Evolutionary conservation across 2,329 filamentous ascomycete species (phyloP).

Genomic region (Aspergillus felis): DNA sequence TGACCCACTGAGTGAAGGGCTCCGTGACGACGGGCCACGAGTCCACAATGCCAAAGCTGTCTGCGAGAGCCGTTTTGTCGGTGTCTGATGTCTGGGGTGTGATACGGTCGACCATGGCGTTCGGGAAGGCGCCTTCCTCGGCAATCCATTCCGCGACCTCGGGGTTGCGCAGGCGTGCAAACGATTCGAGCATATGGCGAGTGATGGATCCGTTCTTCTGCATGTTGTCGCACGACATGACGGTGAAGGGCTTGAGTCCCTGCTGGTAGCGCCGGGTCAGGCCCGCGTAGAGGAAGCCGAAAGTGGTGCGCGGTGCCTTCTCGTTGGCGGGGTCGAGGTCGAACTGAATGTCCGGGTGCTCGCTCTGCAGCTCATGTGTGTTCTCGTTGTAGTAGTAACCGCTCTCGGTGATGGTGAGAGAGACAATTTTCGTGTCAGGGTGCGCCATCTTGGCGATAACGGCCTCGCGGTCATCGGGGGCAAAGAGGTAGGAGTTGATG

Average conservation of each 20-base stretch:
- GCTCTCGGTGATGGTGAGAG: constrained; percentile 54
- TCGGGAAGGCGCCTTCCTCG: constrained; percentile 49
- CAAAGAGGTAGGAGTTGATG: constrained; percentile 52
- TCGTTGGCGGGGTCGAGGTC: constrained; percentile 45
- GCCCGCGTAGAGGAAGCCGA: constrained; percentile 52
- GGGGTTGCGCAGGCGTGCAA: constrained; percentile 47
- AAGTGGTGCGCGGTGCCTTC: constrained; percentile 45
- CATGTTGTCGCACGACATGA: constrained; percentile 56
- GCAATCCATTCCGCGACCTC: constrained; percentile 49
- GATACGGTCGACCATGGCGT: constrained; percentile 55
- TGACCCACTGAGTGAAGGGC: constrained; percentile 55
- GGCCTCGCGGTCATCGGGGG: constrained; percentile 49
- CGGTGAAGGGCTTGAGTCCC: constrained; percentile 52
- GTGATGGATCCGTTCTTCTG: constrained; percentile 55
- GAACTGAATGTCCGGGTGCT: constrained; percentile 49
- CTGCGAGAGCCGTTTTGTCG: constrained; percentile 45
- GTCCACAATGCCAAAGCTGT: constrained; percentile 48
- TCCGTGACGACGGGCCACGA: constrained; percentile 54
- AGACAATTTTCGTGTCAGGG: constrained; percentile 53
- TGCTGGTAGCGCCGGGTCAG: constrained; percentile 44
- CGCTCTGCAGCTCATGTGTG: constrained; percentile 49
- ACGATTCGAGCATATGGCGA: constrained; percentile 50
- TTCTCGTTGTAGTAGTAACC: constrained; percentile 58
- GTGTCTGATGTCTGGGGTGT: constrained; percentile 47
- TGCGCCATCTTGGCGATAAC: constrained; percentile 55